These are phyloP conservation scores for Nigrospora osmanthi DNA, from an alignment of 2,329 filamentous ascomycete genomes.

Conservation along the genomic window DNA sequence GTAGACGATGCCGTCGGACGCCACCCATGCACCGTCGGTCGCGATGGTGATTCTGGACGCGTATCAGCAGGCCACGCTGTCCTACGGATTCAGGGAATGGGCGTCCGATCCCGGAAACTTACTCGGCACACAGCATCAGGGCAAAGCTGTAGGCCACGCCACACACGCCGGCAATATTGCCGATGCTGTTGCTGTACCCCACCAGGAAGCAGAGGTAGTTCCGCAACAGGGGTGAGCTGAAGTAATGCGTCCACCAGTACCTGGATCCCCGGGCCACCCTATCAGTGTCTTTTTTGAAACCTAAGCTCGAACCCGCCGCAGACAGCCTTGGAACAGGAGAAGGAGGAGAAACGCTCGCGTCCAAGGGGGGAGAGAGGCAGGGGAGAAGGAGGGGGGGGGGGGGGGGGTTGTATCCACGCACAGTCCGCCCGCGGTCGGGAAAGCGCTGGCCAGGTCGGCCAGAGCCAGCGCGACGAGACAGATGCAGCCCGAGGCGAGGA, in stretches of 20 bases:
- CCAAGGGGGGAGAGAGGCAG: too few species aligned
- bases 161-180: neutral
- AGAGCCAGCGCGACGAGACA: neutral
- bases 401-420: neutral
- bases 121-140: neutral
- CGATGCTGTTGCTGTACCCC: neutral
- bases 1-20: neutral
- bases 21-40: neutral
- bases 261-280: neutral
- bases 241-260: slow-evolving; percentile 2
- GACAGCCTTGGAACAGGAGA: too few species aligned
- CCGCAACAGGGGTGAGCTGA: neutral
- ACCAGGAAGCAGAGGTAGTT: slow-evolving; percentile 1
- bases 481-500: slow-evolving; percentile 1
- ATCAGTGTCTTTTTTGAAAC: too few species aligned
- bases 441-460: neutral
- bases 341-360: too few species aligned
- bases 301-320: too few species aligned
- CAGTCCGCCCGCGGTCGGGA: neutral
- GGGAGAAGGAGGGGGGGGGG: too few species aligned
- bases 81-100: too few species aligned
- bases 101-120: neutral
- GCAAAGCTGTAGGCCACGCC: neutral
- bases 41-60: neutral
- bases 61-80: too few species aligned